Conservation (phyloP, 164 flowering plant species). For the Nymphaea colorata region DNA sequence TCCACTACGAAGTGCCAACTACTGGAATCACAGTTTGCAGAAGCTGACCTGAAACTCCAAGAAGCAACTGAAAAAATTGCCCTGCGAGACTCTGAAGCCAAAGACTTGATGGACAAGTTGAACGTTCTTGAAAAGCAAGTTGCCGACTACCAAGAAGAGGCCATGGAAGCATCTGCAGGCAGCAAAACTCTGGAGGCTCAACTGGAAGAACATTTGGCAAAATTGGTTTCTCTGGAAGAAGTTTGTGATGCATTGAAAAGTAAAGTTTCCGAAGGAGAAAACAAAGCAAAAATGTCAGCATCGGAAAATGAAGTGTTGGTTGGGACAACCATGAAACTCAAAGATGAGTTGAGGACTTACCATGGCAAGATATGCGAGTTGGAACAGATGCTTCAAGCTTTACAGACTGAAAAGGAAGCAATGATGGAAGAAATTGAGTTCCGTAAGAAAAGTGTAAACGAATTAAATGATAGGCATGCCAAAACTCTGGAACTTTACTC, state of each 20-base stretch:
- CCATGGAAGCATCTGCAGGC: slow-evolving; percentile 25
- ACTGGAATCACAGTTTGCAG: slow-evolving; percentile 35
- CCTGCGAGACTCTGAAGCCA: slow-evolving; percentile 39
- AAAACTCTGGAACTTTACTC: slow-evolving; percentile 33
- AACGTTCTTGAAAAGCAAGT: slow-evolving; percentile 29
- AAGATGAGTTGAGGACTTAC: slow-evolving; percentile 32
- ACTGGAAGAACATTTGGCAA: not conserved
- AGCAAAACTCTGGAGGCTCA: slow-evolving; percentile 16
- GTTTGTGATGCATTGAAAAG: not conserved
- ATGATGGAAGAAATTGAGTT: slow-evolving; percentile 42
- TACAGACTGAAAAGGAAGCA: slow-evolving; percentile 55
- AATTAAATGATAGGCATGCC: slow-evolving; percentile 10
- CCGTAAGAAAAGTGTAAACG: slow-evolving; percentile 27
- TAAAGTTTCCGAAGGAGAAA: not conserved
- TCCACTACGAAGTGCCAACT: slow-evolving; percentile 37
- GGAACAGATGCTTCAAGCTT: slow-evolving; percentile 34
- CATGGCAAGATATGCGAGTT: slow-evolving; percentile 44
- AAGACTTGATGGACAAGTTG: slow-evolving; percentile 43
- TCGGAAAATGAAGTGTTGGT: not conserved
- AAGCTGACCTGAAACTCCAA: slow-evolving; percentile 35
- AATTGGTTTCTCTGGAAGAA: not conserved
- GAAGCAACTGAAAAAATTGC: slow-evolving; percentile 30
- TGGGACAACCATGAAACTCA: slow-evolving; percentile 11
- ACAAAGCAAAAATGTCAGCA: not conserved
- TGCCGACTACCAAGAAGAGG: slow-evolving; percentile 32